Evolutionary conservation across 208 protist species (phyloP), one percentile per base, ranked within the genome.

Genomic region (Crithidia fasciculata): DNA sequence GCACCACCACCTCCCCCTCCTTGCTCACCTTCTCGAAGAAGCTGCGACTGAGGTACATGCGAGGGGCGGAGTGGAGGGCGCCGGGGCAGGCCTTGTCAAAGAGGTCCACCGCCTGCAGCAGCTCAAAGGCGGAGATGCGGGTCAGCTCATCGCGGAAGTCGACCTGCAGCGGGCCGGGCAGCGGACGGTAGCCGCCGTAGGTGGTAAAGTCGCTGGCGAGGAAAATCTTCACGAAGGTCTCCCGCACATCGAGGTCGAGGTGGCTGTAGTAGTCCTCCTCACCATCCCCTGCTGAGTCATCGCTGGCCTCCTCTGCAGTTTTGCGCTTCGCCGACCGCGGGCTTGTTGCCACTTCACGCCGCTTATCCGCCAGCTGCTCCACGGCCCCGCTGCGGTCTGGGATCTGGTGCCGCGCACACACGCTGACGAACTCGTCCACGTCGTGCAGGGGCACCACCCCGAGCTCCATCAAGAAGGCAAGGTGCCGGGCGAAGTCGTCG

Each of bases 191-290:
- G 43, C 69, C 57, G 40, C 79, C 66, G 57, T 90, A 85, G 39
- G 85, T 87, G 61, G 83, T 83, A 54, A 64, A 80, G 45, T 85
- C 80, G 58, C 92, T 93, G 4, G 90, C 50, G 1, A 83, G 6
- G 18, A 84, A 62, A 16, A 93, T 84, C 50, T 80, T 79, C 65
- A 74, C 45, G 70, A 92, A 90, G 5, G 68, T 84, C 36, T 92
- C 87, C 44, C 87, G 87, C 64, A 95, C 90, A 65, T 95, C 90
- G 36, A 95, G 81, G 70, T 95, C 90, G 8, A 92, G 65, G 8
- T 58, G 54, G 50, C 62, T 54, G 69, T 87, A 82, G 72, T 92
- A 94, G 37, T 59, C 79, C 12, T 85, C 80, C 60, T 88, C 88
- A 40, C 56, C 78, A 36, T 39, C 55, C 4, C 10, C 57, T 5